A percentile compares a stretch with the other conserved stretches of the same genome.
Conservation (phyloP, 1,139 yeast species). For the Suhomyces kunorum region DNA sequence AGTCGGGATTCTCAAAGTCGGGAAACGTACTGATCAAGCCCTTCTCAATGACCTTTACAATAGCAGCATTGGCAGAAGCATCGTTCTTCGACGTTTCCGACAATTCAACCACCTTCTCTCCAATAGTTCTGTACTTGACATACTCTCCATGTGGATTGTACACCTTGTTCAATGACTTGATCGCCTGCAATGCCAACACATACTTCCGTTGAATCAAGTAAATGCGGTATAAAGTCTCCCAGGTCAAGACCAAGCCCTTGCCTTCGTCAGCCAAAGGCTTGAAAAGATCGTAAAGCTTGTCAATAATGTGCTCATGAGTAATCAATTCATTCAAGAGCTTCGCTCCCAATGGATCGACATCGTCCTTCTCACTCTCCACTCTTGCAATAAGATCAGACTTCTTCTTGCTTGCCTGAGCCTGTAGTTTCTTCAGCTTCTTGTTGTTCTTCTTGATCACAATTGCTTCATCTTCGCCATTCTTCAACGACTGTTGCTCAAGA, state of each 20-base stretch:
- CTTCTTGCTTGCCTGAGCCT: conserved; percentile 41
- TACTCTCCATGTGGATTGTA: conserved; percentile 21
- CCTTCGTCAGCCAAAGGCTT: conserved; percentile 42
- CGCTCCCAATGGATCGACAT: conserved; percentile 53
- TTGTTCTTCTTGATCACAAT: conserved; percentile 24
- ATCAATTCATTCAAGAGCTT: conserved; percentile 34
- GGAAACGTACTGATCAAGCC: conserved; percentile 42
- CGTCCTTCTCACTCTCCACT: conserved; percentile 48
- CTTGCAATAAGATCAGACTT: conserved; percentile 39
- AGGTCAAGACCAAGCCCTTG: conserved; percentile 32
- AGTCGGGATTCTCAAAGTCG: conserved; percentile 22
- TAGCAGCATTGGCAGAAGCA: conserved; percentile 38
- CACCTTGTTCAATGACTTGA: conserved; percentile 39
- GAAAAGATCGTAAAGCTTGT: conserved; percentile 30
- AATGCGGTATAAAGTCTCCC: conserved; percentile 42
- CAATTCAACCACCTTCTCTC: conserved; percentile 29
- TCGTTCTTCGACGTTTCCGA: conserved; percentile 29
- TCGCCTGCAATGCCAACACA: conserved; percentile 48
- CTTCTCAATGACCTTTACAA: conserved; percentile 48
- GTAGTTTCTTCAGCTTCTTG: conserved; percentile 34
- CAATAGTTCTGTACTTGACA: conserved; percentile 25
- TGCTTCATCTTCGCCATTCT: conserved; percentile 20
- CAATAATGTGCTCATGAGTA: conserved; percentile 28
- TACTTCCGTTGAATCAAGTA: conserved; percentile 46
- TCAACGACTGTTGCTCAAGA: conserved; percentile 25